phyloP scores from a whole-genome alignment of 495 filamentous ascomycete genomes.

The Hypoxylon fragiforme region DNA sequence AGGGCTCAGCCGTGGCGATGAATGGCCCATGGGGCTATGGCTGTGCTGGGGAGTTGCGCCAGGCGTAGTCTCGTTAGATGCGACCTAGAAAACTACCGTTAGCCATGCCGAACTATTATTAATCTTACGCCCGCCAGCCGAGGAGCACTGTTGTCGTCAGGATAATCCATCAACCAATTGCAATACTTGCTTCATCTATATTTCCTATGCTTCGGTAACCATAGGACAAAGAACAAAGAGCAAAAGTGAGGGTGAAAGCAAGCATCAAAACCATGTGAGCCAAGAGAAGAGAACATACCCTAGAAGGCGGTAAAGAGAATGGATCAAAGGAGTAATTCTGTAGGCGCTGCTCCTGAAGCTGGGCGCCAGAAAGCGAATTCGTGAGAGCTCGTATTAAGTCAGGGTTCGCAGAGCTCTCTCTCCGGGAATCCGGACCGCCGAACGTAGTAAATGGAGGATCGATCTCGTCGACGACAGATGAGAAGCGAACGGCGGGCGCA shows the following conservation, averaged over 20 bases:
- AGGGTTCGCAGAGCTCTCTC: constrained; percentile 51
- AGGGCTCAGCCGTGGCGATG: constrained; percentile 49
- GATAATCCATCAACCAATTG: constrained; percentile 1
- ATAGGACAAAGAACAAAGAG: no score
- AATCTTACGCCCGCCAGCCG: background rate
- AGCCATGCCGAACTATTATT: constrained; percentile 16
- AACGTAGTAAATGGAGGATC: constrained; percentile 49
- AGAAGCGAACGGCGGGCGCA: constrained; percentile 74
- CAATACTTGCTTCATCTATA: background rate
- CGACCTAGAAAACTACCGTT: constrained; percentile 40
- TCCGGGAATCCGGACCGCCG: constrained; percentile 38
- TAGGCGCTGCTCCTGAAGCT: constrained; percentile 79
- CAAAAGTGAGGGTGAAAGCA: background rate
- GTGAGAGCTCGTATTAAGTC: constrained; percentile 73
- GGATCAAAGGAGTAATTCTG: constrained; percentile 85
- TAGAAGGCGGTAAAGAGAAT: constrained; percentile 80
- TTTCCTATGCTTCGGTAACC: constrained; percentile 1
- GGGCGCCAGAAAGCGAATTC: constrained; percentile 68
- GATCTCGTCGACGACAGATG: constrained; percentile 74
- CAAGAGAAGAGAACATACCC: constrained; percentile 60
- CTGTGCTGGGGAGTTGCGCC: constrained; percentile 39
- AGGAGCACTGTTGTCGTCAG: constrained; percentile 1
- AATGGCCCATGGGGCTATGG: constrained; percentile 42
- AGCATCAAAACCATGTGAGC: constrained; percentile 11
- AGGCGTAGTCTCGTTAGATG: constrained; percentile 47